Evolutionary conservation across 1,284 basidiomycete genomes (phyloP).

Genomic region (Trichosporon sp.): DNA sequence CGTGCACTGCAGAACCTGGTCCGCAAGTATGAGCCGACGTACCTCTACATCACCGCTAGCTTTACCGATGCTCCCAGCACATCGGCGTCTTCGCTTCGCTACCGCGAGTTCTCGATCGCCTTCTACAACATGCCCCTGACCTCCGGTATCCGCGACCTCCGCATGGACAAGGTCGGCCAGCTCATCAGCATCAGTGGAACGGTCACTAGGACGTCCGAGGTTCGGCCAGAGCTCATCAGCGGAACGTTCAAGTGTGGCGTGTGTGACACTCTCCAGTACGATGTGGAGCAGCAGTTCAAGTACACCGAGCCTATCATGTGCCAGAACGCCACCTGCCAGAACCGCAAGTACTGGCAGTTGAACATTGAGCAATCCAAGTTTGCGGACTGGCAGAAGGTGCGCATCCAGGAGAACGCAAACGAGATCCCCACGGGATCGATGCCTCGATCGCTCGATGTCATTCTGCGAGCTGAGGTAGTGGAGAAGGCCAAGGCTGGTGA

Average conservation of each 20-base stretch:
- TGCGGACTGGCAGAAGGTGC: constrained; percentile 98
- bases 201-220: constrained; percentile 95
- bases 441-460: constrained; percentile 91
- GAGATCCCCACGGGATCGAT: constrained; percentile 98
- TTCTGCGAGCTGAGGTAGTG: constrained; percentile 89
- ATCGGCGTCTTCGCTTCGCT: constrained; percentile 58
- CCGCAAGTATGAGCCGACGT: constrained; percentile 79
- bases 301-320: constrained; percentile 98
- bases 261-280: constrained; percentile 79
- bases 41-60: constrained; percentile 76
- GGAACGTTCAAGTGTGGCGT: constrained; percentile 90
- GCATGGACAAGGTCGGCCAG: constrained; percentile 87
- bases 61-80: constrained; percentile 41
- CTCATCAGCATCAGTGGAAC: constrained; percentile 92
- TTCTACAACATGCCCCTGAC: constrained; percentile 95
- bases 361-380: constrained; percentile 96
- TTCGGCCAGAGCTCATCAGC: constrained; percentile 87
- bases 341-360: constrained; percentile 84
- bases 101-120: constrained; percentile 88
- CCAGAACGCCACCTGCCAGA: constrained; percentile 87
- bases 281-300: constrained; percentile 99
- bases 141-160: constrained; percentile 88
- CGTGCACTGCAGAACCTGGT: constrained; percentile 86
- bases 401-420: constrained; percentile 97
- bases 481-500: constrained; percentile 98